Evolutionary conservation across 208 protist genomes (phyloP), one percentile per base, ranked within the genome.

Genomic region (Acanthamoeba healyi): DNA sequence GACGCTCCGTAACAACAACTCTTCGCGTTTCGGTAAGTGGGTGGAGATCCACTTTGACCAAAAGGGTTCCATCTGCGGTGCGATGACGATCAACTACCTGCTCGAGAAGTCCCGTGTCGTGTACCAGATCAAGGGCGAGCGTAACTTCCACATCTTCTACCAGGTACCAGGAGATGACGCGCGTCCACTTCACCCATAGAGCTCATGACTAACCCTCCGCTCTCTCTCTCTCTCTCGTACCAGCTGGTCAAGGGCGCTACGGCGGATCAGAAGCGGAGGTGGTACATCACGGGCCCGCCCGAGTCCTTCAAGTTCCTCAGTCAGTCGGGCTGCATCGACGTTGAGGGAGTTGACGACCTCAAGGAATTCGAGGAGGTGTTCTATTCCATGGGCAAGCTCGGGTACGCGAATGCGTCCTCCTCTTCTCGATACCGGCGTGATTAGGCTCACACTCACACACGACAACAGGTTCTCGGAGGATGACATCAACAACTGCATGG

Each of bases 231-330:
- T 15, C 44, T 4, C 44, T 12, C 44, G 44, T 89, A 38, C 6
- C 17, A 90, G 36, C 34, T 72, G 42, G 36, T 92, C n/a, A 67
- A 67, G 61, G 46, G 42, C 40, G 42, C 77, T 40, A 46, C 10
- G 12, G 15, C 49, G n/a, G 38, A 84, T 4, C 96, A 98, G 51
- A 97, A 97, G 94, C 97, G 94, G 19, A 95, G 29, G 61, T 67
- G 61, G 61, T 67, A 36, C 61, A 9, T 67, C 10, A 15, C 61
- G 26, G 61, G n/a, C 61, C n/a, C 61, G 61, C 61, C 98, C 7
- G 61, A 96, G 58, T 98, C 98, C 67, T 99, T 98, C 96, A 87
- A 94, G 42, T 99, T 98, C 95, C 96, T 99, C 40, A 98, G 96
- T 91, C 96, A 97, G 58, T 97, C 97, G 32, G 96, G 98, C 38